Evolutionary conservation across 352 stramenopile species (phyloP).

Genomic region (Halophytophthora polymorphica): DNA sequence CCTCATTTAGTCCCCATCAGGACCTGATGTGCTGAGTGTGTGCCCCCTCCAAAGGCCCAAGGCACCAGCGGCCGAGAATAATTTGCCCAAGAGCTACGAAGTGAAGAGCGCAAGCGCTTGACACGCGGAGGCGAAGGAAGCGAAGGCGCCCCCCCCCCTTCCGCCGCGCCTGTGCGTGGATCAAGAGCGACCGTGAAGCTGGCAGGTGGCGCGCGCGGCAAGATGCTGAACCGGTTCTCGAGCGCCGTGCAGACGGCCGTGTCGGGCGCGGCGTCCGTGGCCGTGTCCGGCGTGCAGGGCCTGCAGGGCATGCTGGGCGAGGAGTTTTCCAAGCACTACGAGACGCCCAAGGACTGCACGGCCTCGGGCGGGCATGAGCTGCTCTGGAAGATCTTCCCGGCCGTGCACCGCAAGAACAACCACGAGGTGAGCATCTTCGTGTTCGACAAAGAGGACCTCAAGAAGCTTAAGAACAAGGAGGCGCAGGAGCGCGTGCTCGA

Average conservation of each 20-base stretch:
- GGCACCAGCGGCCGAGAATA: too few species aligned
- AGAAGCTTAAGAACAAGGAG: conserved; percentile 82
- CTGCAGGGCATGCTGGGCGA: conserved; percentile 72
- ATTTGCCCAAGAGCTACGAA: too few species aligned
- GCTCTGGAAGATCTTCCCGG: conserved; percentile 82
- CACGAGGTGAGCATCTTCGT: conserved; percentile 83
- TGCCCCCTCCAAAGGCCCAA: too few species aligned
- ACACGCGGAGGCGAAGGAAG: too few species aligned
- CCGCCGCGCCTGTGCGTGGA: too few species aligned
- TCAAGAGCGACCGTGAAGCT: too few species aligned
- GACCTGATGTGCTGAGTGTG: too few species aligned
- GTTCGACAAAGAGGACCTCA: conserved; percentile 87
- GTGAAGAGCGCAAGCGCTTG: too few species aligned
- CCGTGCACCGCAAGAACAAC: conserved; percentile 74
- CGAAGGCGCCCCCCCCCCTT: too few species aligned
- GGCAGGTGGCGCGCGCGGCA: conserved; percentile 1
- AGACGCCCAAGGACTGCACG: conserved; percentile 84
- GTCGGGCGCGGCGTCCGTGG: conserved; percentile 40
- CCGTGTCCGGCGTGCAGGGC: conserved; percentile 41
- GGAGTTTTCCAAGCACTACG: conserved; percentile 84
- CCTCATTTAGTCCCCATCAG: too few species aligned
- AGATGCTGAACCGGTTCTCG: conserved; percentile 80
- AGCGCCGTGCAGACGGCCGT: conserved; percentile 65
- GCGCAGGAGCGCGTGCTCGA: conserved; percentile 85
- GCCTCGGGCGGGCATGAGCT: conserved; percentile 82